A percentile compares a stretch with the other conserved stretches of the same genome.
phyloP scores from a whole-genome alignment of 441 rosid species.

The Aquilaria agallochum region DNA sequence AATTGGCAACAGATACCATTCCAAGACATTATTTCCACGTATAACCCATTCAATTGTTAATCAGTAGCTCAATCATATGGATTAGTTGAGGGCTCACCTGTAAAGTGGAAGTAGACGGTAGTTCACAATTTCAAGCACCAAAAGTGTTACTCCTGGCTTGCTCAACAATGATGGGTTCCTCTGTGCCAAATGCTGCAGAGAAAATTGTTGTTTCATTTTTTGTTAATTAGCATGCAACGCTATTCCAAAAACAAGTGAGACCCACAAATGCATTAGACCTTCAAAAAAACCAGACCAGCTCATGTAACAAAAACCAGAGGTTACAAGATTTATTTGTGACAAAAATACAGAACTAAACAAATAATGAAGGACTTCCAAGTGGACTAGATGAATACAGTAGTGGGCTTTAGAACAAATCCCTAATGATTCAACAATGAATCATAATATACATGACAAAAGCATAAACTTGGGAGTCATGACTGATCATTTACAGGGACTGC shows the following conservation, averaged over 20 bases:
- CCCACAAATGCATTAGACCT: too few species aligned
- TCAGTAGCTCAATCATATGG: constrained; percentile 11
- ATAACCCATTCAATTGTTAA: constrained; percentile 10
- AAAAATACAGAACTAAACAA: too few species aligned
- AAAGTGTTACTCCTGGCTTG: constrained; percentile 89
- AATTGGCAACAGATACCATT: background rate
- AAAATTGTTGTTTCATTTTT: constrained; percentile 17
- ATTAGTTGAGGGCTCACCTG: constrained; percentile 46
- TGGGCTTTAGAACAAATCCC: too few species aligned
- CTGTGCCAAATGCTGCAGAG: constrained; percentile 87
- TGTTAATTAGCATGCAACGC: constrained; percentile 8
- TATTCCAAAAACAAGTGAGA: background rate
- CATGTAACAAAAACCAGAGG: too few species aligned
- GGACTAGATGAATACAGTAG: too few species aligned
- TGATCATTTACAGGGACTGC: too few species aligned
- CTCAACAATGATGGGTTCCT: constrained; percentile 77
- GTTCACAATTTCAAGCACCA: constrained; percentile 91
- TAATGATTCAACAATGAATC: too few species aligned
- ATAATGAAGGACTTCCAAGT: too few species aligned
- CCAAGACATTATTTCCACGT: constrained; percentile 12
- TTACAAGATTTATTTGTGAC: too few species aligned
- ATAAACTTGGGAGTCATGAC: too few species aligned
- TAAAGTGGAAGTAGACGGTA: constrained; percentile 95
- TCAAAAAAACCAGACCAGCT: too few species aligned
- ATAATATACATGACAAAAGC: too few species aligned